Conservation (phyloP, 1,284 basidiomycete genomes). For the Ustilago curta region DNA sequence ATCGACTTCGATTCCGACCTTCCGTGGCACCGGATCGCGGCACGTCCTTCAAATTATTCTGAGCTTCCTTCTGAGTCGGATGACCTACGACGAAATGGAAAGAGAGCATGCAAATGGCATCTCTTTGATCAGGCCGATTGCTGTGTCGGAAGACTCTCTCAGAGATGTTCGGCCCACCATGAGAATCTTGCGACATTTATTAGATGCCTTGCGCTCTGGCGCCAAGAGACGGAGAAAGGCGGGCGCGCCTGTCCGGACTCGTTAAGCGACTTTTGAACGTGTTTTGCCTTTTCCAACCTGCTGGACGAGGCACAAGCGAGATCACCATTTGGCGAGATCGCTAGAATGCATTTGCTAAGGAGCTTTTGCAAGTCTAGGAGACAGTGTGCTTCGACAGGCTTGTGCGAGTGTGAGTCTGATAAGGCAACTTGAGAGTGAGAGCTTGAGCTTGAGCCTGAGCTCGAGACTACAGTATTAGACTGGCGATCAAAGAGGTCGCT, state of each 20-base stretch:
- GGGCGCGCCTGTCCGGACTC: neutral
- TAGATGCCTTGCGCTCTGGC: neutral
- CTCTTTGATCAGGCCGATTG: no score
- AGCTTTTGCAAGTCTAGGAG: neutral
- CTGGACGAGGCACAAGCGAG: neutral
- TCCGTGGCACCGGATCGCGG: neutral
- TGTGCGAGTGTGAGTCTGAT: no score
- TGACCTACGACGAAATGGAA: no score
- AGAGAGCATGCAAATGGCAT: no score
- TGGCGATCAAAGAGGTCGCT: neutral
- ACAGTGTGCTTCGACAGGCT: no score
- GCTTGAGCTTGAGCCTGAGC: neutral
- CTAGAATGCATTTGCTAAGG: neutral
- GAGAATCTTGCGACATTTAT: no score
- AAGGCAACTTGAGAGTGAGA: neutral
- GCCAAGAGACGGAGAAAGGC: slow-evolving; percentile 2
- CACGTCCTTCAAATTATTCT: no score
- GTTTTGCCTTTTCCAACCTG: neutral
- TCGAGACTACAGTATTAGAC: neutral
- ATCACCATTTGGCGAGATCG: neutral
- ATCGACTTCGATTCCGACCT: neutral
- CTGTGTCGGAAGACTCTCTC: no score
- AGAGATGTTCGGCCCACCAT: no score
- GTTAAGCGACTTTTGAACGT: neutral
- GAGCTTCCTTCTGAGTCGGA: no score